A percentile compares a stretch with the other conserved stretches of the same genome.
These are phyloP conservation scores for Wallemia ichthyophaga DNA, from an alignment of 1,284 basidiomycete genomes.

Conservation along the genomic window DNA sequence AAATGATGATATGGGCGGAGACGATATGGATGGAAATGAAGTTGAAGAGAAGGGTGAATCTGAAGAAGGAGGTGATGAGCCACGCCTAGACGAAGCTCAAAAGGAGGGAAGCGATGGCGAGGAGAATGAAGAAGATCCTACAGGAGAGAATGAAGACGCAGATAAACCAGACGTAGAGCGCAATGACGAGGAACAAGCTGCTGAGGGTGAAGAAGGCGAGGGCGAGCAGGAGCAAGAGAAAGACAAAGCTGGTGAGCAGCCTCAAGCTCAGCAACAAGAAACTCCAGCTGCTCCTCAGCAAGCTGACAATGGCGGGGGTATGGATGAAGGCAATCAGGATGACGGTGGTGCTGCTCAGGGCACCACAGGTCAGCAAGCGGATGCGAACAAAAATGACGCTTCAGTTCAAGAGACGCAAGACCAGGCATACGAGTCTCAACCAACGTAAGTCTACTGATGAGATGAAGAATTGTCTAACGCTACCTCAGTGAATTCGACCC, in stretches of 20 bases:
- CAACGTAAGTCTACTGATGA: not conserved
- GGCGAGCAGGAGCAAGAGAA: constrained; percentile 2
- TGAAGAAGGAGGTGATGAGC: constrained; percentile 5
- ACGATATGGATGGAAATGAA: constrained; percentile 10
- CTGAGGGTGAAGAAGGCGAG: constrained; percentile 1
- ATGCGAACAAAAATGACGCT: not conserved
- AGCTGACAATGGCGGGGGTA: constrained; percentile 9
- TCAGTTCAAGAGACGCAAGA: not conserved
- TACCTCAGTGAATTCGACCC: not conserved
- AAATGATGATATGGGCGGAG: constrained; percentile 15
- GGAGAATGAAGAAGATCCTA: constrained; percentile 4
- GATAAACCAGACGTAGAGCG: constrained; percentile 3
- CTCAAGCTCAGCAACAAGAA: constrained; percentile 1
- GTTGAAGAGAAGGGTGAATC: constrained; percentile 13
- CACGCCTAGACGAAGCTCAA: constrained; percentile 13
- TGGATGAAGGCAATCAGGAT: constrained; percentile 6
- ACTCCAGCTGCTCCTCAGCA: constrained; percentile 10
- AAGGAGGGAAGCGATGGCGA: constrained; percentile 9
- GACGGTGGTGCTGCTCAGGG: constrained; percentile 2
- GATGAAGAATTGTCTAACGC: not conserved
- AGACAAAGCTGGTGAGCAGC: constrained; percentile 5
- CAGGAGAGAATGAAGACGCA: constrained; percentile 9
- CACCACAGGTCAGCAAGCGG: not conserved
- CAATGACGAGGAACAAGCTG: constrained; percentile 2
- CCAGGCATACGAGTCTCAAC: not conserved